Base-by-base conservation (phyloP, 108 stramenopile species). In the Stephanodiscus minutulus region DNA sequence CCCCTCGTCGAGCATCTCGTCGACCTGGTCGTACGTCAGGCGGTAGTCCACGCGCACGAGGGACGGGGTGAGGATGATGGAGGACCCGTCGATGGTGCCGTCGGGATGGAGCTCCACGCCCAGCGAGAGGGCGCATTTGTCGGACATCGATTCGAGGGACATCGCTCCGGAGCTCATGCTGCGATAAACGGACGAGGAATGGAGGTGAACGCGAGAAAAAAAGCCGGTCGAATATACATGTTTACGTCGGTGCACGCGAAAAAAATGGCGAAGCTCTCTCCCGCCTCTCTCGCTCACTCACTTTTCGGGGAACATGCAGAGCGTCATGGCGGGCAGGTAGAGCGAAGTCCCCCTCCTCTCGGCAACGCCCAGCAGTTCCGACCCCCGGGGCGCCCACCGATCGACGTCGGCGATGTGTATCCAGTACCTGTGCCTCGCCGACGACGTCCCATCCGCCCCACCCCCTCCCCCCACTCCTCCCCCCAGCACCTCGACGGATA, bases 321-420 rank as follows among this genome's bases (percentile, higher is more conserved):
- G 69, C 15, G 89, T 81, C 66, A 59, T 59, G 20, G 71, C 62
- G 5, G 93, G 90, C 20, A 94, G 72, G 48, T 94, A 94, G 17
- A 88, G 52, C 17, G 87, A 85, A 11, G 87, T 91, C 2, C 84
- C 77, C 29, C 93, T 80, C 25, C 63, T 46, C 49, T 84, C 75
- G 2, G 93, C 93, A 1, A 76, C 71, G 13, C 72, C 48, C 65
- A 87, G 76, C 10, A 89, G 28, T 7, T 78, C 37, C 5, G 88
- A 89, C 43, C 76, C 80, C 46, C 84, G 72, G 18, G 84, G 86
- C 27, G 86, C 89, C 80, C 78, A 88, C 47, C 86, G 77, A 56
- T 91, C 90, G 0, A 89, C 88, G 81, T 94, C 93, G 18, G 93
- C 90, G 62, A 94, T 94, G 58, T 94, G 93, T 57, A 94, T 87